Conservation (phyloP, 805 yeast species). For the Priceomyces melissophilus region DNA sequence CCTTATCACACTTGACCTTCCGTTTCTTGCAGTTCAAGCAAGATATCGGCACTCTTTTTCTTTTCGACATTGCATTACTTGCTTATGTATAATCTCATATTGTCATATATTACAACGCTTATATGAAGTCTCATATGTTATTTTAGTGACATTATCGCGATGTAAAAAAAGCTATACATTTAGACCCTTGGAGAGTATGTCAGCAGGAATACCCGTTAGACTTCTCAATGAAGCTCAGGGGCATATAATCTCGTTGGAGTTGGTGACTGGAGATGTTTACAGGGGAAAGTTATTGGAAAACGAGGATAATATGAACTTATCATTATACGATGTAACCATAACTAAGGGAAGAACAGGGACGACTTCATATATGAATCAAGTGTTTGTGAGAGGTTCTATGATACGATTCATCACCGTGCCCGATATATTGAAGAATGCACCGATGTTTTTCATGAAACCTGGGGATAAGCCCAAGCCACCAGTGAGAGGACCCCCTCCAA, state of each 20-base stretch:
- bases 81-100: background rate
- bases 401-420: conserved; percentile 83
- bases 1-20: conserved; percentile 43
- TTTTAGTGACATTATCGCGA: too few relatives aligned
- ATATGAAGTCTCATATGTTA: too few relatives aligned
- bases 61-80: conserved; percentile 7
- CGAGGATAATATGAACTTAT: conserved; percentile 94
- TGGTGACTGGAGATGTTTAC: conserved; percentile 80
- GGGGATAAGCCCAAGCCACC: conserved; percentile 68
- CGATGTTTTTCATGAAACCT: conserved; percentile 67
- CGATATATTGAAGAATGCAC: conserved; percentile 83
- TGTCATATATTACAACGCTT: background rate
- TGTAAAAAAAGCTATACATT: background rate
- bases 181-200: conserved; percentile 33
- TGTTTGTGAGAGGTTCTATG: conserved; percentile 89
- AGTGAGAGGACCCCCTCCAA: conserved; percentile 57
- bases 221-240: conserved; percentile 87
- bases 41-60: conserved; percentile 38
- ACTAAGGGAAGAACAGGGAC: conserved; percentile 69
- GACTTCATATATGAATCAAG: conserved; percentile 74
- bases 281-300: conserved; percentile 82
- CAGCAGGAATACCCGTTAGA: conserved; percentile 78
- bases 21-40: conserved; percentile 40
- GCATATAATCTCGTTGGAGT: conserved; percentile 78
- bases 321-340: conserved; percentile 73